Evolutionary conservation across 192 early-diverging fungal genomes (phyloP).

Genomic region (Backusella australiensis): DNA sequence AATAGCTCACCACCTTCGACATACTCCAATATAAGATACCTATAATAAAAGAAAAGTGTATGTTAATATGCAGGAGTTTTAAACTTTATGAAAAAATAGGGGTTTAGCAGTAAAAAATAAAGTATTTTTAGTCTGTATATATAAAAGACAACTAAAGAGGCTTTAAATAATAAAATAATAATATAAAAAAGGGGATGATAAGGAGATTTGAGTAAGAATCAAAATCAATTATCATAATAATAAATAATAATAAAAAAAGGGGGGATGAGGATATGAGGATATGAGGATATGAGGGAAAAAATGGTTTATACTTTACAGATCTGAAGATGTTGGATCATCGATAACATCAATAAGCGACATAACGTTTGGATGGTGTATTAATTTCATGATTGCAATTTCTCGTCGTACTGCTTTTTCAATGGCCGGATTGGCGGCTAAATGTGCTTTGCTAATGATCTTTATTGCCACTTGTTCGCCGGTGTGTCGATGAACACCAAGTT

Average conservation of each 20-base stretch:
- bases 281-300: neutral
- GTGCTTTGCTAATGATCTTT: slow-evolving; percentile 52
- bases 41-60: slow-evolving; percentile 17
- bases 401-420: slow-evolving; percentile 51
- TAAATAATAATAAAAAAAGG: neutral
- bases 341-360: slow-evolving; percentile 49
- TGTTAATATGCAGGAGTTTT: slow-evolving; percentile 7
- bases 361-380: slow-evolving; percentile 51
- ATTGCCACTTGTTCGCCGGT: slow-evolving; percentile 52
- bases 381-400: slow-evolving; percentile 55
- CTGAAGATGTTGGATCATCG: slow-evolving; percentile 31
- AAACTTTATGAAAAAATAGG: neutral
- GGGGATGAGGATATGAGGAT: neutral
- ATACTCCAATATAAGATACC: slow-evolving; percentile 67
- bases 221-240: neutral
- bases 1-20: slow-evolving; percentile 74
- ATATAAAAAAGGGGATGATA: neutral
- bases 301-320: slow-evolving; percentile 24
- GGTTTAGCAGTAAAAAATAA: neutral
- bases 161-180: slow-evolving; percentile 3
- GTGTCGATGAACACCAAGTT: slow-evolving; percentile 41
- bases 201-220: neutral
- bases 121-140: neutral
- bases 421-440: slow-evolving; percentile 45
- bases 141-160: slow-evolving; percentile 4